phyloP scores from a whole-genome alignment of 2,329 filamentous ascomycete genomes.

The Fonsecaea multimorphosa region DNA sequence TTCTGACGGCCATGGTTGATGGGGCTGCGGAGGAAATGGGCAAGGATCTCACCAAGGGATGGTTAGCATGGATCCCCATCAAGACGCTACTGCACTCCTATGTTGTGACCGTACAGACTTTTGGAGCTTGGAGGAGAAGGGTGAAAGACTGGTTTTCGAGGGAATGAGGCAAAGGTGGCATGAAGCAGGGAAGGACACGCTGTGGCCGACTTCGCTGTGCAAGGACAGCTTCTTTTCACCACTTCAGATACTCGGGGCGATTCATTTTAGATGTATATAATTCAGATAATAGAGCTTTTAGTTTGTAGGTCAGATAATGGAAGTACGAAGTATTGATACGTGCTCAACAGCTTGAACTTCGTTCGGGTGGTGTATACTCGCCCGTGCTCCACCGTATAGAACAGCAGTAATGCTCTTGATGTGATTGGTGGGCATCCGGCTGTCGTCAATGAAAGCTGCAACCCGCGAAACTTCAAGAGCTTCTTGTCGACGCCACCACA shows the following conservation, averaged over 20 bases:
- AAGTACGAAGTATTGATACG: neutral
- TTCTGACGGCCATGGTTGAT: slow-evolving; percentile 29
- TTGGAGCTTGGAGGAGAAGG: slow-evolving; percentile 24
- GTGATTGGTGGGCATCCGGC: slow-evolving; percentile 14
- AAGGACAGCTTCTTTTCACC: neutral
- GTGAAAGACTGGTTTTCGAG: slow-evolving; percentile 10
- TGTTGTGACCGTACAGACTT: slow-evolving; percentile 6
- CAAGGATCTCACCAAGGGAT: slow-evolving; percentile 28
- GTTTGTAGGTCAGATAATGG: neutral
- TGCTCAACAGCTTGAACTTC: neutral
- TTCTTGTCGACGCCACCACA: slow-evolving; percentile 30
- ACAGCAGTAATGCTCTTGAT: neutral
- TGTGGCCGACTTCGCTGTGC: neutral
- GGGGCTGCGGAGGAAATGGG: slow-evolving; percentile 27
- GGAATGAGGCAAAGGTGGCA: neutral
- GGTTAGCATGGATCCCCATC: slow-evolving; percentile 29
- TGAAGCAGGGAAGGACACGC: neutral
- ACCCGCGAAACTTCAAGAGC: slow-evolving; percentile 27
- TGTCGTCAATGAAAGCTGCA: slow-evolving; percentile 28
- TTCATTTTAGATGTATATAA: neutral
- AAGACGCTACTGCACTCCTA: slow-evolving; percentile 22
- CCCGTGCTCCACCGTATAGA: slow-evolving; percentile 1
- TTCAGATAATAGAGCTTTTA: neutral
- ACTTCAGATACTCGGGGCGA: neutral
- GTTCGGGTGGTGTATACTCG: neutral